Evolutionary conservation across 2,329 filamentous ascomycete genomes (phyloP), one percentile per base, ranked within the genome.

Genomic region (Fusarium lyarnte): DNA sequence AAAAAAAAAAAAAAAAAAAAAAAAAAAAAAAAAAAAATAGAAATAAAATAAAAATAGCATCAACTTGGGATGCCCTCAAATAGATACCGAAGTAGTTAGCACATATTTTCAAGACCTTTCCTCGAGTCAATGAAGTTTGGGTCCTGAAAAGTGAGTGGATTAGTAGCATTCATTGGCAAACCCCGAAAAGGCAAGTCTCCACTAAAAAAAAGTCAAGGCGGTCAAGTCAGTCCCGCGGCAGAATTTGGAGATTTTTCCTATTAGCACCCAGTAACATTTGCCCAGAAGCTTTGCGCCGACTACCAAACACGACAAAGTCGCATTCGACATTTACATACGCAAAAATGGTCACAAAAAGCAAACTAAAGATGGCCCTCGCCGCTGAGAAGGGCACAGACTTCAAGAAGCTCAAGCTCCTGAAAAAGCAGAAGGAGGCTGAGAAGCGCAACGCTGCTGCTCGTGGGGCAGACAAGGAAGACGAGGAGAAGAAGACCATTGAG

Each of bases 311-410:
- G 55, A 53, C 58, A 65, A 63, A 69, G 46, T 69, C 70, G 71
- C 63, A 59, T 51, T 51, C 47, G 42, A 25, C 52, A 27, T 53
- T 54, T 39, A 49, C 41, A 58, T 69, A 57, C 46, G 66, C 52
- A 45, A 69, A 72, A 58, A 85, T 85, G 83, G 83, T 83, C 54
- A 81, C 79, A 29, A 85, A 83, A 78, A 84, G 84, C 78, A 87
- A 86, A 73, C 81, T 90, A 59, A 87, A 86, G 79, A 80, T 86
- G 78, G 88, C 88, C 14, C 81, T 90, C 21, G 84, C 84, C 51
- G 86, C 86, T 43, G 86, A 90, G 54, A 88, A 89, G 78, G 85
- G 86, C 47, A 79, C 81, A 19, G 87, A 90, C 66, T 86, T 86
- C 52, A 82, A 85, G 72, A 87, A 88, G 74, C 74, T 85, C 45